Evolutionary conservation across 345 rosid species (phyloP), one percentile per base, ranked within the genome.

Genomic region (Bretschneidera sinensis): DNA sequence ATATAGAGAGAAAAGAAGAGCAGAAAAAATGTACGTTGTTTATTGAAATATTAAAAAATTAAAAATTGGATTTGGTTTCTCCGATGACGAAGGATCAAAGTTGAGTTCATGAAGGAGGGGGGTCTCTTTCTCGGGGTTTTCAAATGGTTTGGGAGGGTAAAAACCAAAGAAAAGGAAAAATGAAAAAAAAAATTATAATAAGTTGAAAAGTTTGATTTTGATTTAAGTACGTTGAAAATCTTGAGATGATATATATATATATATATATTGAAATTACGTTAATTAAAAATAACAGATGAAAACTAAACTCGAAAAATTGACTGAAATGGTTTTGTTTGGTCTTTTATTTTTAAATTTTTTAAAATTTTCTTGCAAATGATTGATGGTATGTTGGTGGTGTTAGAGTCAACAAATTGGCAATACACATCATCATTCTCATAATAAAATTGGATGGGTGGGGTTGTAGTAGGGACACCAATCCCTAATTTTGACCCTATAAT

Each of bases 141-240:
- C 94, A 91, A 91, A 88, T 83, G 83, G 89, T 77, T 84, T 81
- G 73, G 81, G 86, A 81, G 83, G 83, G 80, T 60, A 64, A 75
- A 71, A 70, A 62, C 51, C 3, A 18, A 69, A 57, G 25, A 31
- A 20, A 0, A 60, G 49, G 55, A 53, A 64, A 64, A 43, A 1
- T 18, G 13, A 48, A 66, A 60, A 48, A 17, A 45, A 17, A 53
- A 19, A 53, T 33, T 3, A 59, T 21, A 47, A 50, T 25, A 48
- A 19, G 33, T 51, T 64, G 55, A 67, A 71, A 75, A 55, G 69
- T 21, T 43, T n/a, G n/a, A n/a, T n/a, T n/a, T n/a, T n/a, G n/a
- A n/a, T n/a, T n/a, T n/a, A n/a, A n/a, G n/a, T n/a, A n/a, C n/a
- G n/a, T n/a, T n/a, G n/a, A n/a, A n/a, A n/a, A 55, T 55, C 23